A percentile compares a stretch with the other conserved stretches of the same genome.
These are phyloP conservation scores for Chrysanthemum lavandulifolium DNA, from an alignment of 129 eudicot species.

Conservation along the genomic window DNA sequence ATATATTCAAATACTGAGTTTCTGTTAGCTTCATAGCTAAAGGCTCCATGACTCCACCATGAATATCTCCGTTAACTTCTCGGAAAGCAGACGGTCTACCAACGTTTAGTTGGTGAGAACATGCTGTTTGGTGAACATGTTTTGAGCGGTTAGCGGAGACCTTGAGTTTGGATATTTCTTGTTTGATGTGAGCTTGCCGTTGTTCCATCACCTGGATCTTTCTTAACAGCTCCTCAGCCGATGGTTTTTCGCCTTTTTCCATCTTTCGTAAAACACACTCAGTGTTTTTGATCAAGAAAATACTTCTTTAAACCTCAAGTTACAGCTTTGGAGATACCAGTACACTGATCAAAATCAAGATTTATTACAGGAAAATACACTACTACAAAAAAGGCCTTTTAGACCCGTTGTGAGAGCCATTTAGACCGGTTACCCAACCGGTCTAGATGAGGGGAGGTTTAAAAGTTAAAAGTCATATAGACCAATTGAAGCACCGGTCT, in stretches of 20 bases:
- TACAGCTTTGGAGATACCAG: too few relatives aligned
- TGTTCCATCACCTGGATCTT: constrained; percentile 70
- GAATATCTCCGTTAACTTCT: not conserved
- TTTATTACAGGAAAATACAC: too few relatives aligned
- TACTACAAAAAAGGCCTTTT: too few relatives aligned
- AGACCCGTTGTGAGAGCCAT: too few relatives aligned
- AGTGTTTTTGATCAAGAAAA: too few relatives aligned
- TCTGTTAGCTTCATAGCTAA: constrained; percentile 11
- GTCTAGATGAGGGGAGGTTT: too few relatives aligned
- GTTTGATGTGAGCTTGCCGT: constrained; percentile 53
- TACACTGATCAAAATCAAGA: too few relatives aligned
- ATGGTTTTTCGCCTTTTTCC: constrained; percentile 3
- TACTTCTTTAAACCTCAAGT: too few relatives aligned
- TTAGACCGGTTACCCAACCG: too few relatives aligned
- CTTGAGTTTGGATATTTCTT: constrained; percentile 56
- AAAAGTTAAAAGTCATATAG: too few relatives aligned
- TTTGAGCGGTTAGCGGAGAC: constrained; percentile 26
- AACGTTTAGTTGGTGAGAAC: not conserved
- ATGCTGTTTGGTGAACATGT: not conserved
- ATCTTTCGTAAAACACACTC: too few relatives aligned
- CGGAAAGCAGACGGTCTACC: not conserved
- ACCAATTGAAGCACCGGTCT: too few relatives aligned
- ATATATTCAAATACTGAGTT: constrained; percentile 65
- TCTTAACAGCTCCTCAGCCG: constrained; percentile 67
- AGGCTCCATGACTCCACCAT: constrained; percentile 11